Evolutionary conservation across 441 rosid genomes (phyloP).

Genomic region (Geranium incanum): DNA sequence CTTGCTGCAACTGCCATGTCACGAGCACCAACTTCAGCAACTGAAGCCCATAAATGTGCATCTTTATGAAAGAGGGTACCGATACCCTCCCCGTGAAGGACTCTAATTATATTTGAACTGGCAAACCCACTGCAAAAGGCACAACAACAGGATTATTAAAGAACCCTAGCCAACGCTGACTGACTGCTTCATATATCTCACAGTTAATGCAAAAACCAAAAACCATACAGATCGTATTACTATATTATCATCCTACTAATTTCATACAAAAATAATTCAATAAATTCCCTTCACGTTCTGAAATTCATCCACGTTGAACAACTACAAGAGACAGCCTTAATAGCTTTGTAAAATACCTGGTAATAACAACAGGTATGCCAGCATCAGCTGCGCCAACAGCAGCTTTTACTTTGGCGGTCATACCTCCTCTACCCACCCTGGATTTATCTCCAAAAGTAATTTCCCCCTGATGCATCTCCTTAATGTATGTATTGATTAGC

Average conservation of each 20-base stretch:
- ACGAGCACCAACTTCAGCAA: constrained; percentile 48
- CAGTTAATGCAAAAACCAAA: not conserved
- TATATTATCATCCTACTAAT: not conserved
- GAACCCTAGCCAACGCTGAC: not conserved
- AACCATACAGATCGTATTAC: not conserved
- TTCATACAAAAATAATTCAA: not conserved
- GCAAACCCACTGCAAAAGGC: constrained; percentile 66
- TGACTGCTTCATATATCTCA: constrained; percentile 1
- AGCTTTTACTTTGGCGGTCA: constrained; percentile 98
- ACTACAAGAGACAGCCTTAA: constrained; percentile 11
- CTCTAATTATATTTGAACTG: constrained; percentile 59
- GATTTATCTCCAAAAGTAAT: constrained; percentile 98
- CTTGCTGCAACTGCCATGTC: constrained; percentile 97
- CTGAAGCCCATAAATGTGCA: constrained; percentile 60
- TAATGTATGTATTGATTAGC: constrained; percentile 74
- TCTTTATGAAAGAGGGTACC: constrained; percentile 91
- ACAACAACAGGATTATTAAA: constrained; percentile 12
- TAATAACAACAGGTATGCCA: constrained; percentile 88
- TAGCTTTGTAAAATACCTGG: constrained; percentile 44
- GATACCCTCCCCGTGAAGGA: constrained; percentile 73
- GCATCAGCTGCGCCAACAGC: constrained; percentile 83
- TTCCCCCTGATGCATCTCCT: constrained; percentile 70
- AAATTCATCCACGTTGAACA: constrained; percentile 4
- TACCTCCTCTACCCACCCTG: constrained; percentile 94
- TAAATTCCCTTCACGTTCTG: not conserved